Conservation (phyloP, 257 asterid species). For the Mitragyna speciosa region DNA sequence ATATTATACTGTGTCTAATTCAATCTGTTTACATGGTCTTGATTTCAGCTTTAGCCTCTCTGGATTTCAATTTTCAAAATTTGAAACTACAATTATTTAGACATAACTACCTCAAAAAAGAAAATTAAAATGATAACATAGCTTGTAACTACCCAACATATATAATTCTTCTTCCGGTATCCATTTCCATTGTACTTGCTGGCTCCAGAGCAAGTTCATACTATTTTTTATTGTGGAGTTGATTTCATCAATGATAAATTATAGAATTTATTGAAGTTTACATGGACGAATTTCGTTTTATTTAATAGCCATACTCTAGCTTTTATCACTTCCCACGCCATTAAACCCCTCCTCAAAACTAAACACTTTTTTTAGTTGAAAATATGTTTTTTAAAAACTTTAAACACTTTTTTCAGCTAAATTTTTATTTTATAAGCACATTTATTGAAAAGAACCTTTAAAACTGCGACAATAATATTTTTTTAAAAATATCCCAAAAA, state of each 20-base stretch:
- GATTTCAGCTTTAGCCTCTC: background rate
- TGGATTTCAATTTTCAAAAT: background rate
- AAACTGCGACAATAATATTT: too few relatives aligned
- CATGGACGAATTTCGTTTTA: background rate
- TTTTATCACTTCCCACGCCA: background rate
- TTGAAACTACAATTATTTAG: background rate
- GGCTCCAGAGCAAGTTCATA: constrained; percentile 10
- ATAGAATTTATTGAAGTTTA: background rate
- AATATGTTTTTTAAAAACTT: too few relatives aligned
- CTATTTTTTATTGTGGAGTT: background rate
- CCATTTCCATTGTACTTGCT: constrained; percentile 17
- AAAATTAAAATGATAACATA: background rate
- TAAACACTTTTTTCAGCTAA: too few relatives aligned
- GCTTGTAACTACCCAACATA: constrained; percentile 12
- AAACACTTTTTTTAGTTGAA: background rate
- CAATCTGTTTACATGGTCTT: background rate
- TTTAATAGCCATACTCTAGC: background rate
- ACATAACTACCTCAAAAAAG: background rate
- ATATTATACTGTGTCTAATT: background rate
- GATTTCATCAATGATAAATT: background rate
- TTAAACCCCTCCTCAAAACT: background rate
- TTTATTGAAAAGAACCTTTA: too few relatives aligned
- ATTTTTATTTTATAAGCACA: too few relatives aligned
- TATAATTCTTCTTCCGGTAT: background rate
- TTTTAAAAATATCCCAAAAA: too few relatives aligned